Evolutionary conservation across 2,329 filamentous ascomycete genomes (phyloP).

Genomic region (Apiospora marii): DNA sequence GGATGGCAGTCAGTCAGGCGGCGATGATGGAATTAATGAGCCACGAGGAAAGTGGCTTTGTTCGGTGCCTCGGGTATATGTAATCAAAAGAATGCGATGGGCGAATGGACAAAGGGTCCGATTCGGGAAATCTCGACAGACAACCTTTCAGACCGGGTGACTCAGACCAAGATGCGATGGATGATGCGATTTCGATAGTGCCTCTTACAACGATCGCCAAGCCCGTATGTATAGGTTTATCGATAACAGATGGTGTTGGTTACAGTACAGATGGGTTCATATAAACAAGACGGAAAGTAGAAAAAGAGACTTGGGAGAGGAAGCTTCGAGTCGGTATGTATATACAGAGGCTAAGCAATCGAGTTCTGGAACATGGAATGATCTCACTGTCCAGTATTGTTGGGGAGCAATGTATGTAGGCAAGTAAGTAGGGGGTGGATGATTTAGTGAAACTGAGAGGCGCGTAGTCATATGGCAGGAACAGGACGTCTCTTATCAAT

Average conservation of each 20-base stretch:
- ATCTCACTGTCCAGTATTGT: conserved; percentile 7
- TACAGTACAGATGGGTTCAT: neutral
- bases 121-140: neutral
- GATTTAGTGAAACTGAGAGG: neutral
- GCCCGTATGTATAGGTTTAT: conserved; percentile 3
- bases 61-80: neutral
- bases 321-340: neutral
- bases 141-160: conserved; percentile 23
- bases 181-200: conserved; percentile 17
- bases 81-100: conserved; percentile 15
- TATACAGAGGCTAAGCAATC: conserved; percentile 1
- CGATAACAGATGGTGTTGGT: conserved; percentile 1
- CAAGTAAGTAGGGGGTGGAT: conserved; percentile 8
- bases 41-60: neutral
- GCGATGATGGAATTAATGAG: neutral
- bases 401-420: conserved; percentile 3
- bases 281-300: neutral
- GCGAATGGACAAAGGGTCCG: conserved; percentile 2
- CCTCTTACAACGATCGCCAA: conserved; percentile 1
- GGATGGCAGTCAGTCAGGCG: neutral
- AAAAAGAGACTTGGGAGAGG: neutral
- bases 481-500: conserved; percentile 17
- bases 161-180: conserved; percentile 23
- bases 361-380: neutral
- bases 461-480: conserved; percentile 10